Conservation (phyloP, 306 rosid genomes). For the Alnus glutinosa region DNA sequence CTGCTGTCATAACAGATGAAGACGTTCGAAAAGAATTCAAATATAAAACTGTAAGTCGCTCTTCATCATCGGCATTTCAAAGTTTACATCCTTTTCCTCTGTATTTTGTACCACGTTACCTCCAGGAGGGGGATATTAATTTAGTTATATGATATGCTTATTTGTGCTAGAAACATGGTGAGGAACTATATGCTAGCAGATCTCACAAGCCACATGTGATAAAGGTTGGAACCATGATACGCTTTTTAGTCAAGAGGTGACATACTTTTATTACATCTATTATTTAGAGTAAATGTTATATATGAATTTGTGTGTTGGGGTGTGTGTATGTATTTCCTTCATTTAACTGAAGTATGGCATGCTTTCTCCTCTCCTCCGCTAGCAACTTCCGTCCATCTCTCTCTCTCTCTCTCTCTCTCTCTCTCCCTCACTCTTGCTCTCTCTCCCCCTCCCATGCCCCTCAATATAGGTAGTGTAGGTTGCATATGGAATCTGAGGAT, state of each 20-base stretch:
- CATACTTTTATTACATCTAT: constrained; percentile 14
- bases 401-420: background rate
- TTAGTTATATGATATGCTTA: constrained; percentile 20
- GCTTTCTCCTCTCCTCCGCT: background rate
- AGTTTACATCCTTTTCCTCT: background rate
- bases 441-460: background rate
- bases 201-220: constrained; percentile 71
- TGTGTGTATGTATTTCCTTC: background rate
- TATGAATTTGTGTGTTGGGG: background rate
- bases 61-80: constrained; percentile 6
- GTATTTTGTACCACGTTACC: background rate
- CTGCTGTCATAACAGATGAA: constrained; percentile 52
- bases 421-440: background rate
- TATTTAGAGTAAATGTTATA: background rate
- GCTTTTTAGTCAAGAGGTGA: constrained; percentile 82
- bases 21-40: constrained; percentile 69
- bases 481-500: background rate
- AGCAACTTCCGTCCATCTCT: too few relatives aligned
- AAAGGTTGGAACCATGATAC: constrained; percentile 72
- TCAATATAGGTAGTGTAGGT: background rate
- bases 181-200: constrained; percentile 63
- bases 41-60: constrained; percentile 49
- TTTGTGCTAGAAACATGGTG: constrained; percentile 58
- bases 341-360: constrained; percentile 4
- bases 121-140: background rate